Percentiles rank a stretch among this genome's conserved stretches.
Evolutionary conservation across 2,329 filamentous ascomycete genomes (phyloP).

Genomic region (Niveomyces coronatus): DNA sequence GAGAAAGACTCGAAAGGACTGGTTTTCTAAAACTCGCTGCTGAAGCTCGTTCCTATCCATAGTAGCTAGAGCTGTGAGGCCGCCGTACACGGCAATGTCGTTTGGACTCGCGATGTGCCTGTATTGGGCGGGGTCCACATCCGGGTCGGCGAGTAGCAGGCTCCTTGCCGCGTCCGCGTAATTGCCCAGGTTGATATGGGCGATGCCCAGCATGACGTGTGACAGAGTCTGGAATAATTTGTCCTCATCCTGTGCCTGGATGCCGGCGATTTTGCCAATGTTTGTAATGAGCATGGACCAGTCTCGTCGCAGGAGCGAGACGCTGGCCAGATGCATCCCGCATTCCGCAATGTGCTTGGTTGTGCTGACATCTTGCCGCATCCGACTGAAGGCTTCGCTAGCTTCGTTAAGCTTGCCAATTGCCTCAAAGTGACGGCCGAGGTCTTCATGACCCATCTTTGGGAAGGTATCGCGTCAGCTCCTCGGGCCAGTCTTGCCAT

Average conservation of each 20-base stretch:
- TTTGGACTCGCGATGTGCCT: slow-evolving; percentile 70
- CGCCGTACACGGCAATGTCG: slow-evolving; percentile 86
- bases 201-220: slow-evolving; percentile 41
- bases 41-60: slow-evolving; percentile 75
- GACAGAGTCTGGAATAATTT: slow-evolving; percentile 39
- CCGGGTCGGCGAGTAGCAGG: slow-evolving; percentile 58
- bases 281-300: slow-evolving; percentile 59
- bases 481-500: background rate
- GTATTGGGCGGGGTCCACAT: slow-evolving; percentile 40
- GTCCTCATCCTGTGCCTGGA: slow-evolving; percentile 35
- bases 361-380: slow-evolving; percentile 84
- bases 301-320: slow-evolving; percentile 65
- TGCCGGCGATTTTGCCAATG: slow-evolving; percentile 51
- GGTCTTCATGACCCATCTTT: slow-evolving; percentile 89
- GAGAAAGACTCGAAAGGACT: slow-evolving; percentile 72
- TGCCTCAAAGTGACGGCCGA: slow-evolving; percentile 72
- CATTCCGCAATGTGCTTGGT: slow-evolving; percentile 77
- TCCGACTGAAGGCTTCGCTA: slow-evolving; percentile 68
- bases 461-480: background rate
- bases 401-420: slow-evolving; percentile 66
- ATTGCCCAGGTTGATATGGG: slow-evolving; percentile 34
- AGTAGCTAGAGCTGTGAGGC: slow-evolving; percentile 78
- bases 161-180: slow-evolving; percentile 54
- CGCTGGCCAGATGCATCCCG: slow-evolving; percentile 64
- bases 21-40: slow-evolving; percentile 65